Evolutionary conservation across 225 moss, liverwort and hornwort species (phyloP).

Genomic region (Bryoerythrophyllum caledonicum): DNA sequence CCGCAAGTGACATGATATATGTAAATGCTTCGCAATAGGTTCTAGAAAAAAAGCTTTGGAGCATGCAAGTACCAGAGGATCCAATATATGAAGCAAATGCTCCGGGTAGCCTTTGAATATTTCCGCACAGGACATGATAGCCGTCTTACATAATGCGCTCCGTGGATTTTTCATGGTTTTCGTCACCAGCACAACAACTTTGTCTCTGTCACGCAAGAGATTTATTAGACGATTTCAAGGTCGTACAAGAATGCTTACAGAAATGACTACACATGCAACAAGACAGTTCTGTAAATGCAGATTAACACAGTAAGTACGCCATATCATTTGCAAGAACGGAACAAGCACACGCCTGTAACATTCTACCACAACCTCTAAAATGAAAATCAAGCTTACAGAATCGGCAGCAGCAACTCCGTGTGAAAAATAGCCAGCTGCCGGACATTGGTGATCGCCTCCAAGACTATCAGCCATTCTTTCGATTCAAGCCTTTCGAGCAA

Average conservation of each 20-base stretch:
- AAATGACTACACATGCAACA: background rate
- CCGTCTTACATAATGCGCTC: constrained; percentile 96
- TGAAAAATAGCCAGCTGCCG: constrained; percentile 60
- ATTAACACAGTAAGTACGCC: background rate
- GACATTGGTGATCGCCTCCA: constrained; percentile 58
- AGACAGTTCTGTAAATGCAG: background rate
- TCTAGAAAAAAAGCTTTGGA: background rate
- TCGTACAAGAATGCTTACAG: background rate
- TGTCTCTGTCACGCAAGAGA: constrained; percentile 45
- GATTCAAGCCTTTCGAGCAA: constrained; percentile 63
- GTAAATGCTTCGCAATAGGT: background rate
- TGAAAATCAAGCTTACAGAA: constrained; percentile 36
- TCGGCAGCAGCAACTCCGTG: constrained; percentile 44
- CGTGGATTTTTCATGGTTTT: constrained; percentile 97
- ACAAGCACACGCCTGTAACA: background rate
- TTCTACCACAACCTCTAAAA: background rate
- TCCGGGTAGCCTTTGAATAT: constrained; percentile 81
- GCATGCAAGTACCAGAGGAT: constrained; percentile 70
- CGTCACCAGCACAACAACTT: constrained; percentile 72
- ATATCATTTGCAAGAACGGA: background rate
- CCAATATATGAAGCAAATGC: constrained; percentile 71
- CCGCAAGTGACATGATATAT: background rate
- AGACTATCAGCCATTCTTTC: constrained; percentile 58
- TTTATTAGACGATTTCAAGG: constrained; percentile 15
- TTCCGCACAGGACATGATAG: constrained; percentile 89